These are phyloP conservation scores for Sporothrix protearum DNA, from an alignment of 2,329 filamentous ascomycete genomes.

Conservation along the genomic window DNA sequence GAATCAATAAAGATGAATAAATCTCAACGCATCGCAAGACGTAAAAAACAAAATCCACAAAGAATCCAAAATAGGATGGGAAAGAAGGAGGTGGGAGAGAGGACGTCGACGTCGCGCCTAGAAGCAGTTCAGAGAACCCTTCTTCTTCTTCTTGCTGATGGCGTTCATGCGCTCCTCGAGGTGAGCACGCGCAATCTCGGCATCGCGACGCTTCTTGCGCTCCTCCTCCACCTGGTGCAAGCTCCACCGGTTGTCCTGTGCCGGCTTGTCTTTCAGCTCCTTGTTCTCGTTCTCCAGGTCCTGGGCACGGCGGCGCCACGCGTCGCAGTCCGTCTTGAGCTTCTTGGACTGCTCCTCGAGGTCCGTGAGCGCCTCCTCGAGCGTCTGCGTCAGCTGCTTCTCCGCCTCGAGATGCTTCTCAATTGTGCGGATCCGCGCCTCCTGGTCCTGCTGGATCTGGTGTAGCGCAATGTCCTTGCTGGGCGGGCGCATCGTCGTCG, in stretches of 20 bases:
- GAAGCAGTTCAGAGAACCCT: slow-evolving; percentile 95
- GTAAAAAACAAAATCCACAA: slow-evolving; percentile 15
- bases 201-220: slow-evolving; percentile 83
- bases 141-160: slow-evolving; percentile 91
- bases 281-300: slow-evolving; percentile 70
- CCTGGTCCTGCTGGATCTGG: slow-evolving; percentile 89
- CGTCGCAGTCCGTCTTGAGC: slow-evolving; percentile 84
- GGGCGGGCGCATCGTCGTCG: slow-evolving; percentile 62
- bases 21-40: slow-evolving; percentile 18
- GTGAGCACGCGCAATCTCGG: slow-evolving; percentile 82
- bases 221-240: slow-evolving; percentile 95
- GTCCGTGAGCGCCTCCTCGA: slow-evolving; percentile 93
- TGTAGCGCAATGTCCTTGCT: slow-evolving; percentile 76
- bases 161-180: slow-evolving; percentile 94
- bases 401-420: slow-evolving; percentile 96
- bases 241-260: slow-evolving; percentile 59
- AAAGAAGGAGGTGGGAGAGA: background rate
- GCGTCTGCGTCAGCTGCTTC: slow-evolving; percentile 89
- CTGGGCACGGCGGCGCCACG: slow-evolving; percentile 81
- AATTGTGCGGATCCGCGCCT: slow-evolving; percentile 89
- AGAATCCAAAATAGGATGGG: background rate
- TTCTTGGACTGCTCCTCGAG: slow-evolving; percentile 89
- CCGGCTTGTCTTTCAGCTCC: slow-evolving; percentile 56
- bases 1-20: background rate
- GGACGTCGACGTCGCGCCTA: slow-evolving; percentile 49